Base-by-base conservation (phyloP, 345 rosid genomes). In the Murraya paniculata region DNA sequence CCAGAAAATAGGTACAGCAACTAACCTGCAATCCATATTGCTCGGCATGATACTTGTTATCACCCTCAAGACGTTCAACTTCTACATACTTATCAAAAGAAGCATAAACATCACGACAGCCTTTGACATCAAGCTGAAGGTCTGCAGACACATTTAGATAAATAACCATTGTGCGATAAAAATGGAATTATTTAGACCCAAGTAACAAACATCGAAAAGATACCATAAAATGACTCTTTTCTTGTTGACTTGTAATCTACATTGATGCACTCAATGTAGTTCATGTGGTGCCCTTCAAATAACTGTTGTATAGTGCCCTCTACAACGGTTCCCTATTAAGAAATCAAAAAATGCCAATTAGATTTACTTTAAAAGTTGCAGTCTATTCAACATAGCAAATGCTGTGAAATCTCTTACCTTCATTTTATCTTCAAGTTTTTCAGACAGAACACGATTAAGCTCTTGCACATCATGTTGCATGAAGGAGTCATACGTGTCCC, bases 391-490 rank as follows among this genome's bases (percentile, higher is more conserved):
- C 30, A 72, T 50, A 45, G 45, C 57, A 71, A 68, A 53, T 30
- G 6, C 58, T 65, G 60, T 58, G 53, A 74, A 66, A 9, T 27
- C 36, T 41, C 35, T 69, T 77, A 90, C 99, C 99, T 95, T 93
- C 99, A 95, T 95, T 87, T 95, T 95, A 78, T 93, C 94, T 81
- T 95, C 99, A 69, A 95, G 98, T 81, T 95, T 95, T 90, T 95
- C 99, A 70, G 93, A 86, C 21, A 95, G 87, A 80, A 95, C 98
- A 69, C 99, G 89, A 70, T 93, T 95, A 64, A 95, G 93, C 85
- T 95, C 99, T 84, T 95, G 99, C 78, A 95, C 99, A 81, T 95
- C 99, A 85, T 95, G 99, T 74, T 95, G 99, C 99, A 95, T 90
- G 88, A 95, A 95, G 74, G 99, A 95, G 85, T 93, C 99, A 78